These are phyloP conservation scores for Populus euphratica DNA, from an alignment of 345 rosid genomes.

Conservation along the genomic window DNA sequence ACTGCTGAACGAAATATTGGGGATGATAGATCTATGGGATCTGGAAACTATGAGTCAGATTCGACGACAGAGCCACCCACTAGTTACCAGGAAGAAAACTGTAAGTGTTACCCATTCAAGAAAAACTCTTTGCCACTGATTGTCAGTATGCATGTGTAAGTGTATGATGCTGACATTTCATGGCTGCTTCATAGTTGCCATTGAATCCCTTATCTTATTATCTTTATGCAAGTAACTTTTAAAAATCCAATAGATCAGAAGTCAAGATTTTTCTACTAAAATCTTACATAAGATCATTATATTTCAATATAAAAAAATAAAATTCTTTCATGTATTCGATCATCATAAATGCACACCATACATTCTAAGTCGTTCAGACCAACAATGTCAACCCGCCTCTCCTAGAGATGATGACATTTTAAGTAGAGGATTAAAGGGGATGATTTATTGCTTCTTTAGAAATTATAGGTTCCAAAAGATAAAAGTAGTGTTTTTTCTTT, in stretches of 20 bases:
- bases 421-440: not conserved
- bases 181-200: not conserved
- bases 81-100: conserved; percentile 50
- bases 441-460: not conserved
- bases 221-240: not conserved
- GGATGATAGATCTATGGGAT: conserved; percentile 51
- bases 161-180: not conserved
- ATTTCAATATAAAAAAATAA: not conserved
- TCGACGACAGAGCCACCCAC: conserved; percentile 49
- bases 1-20: conserved; percentile 48
- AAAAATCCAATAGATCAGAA: not conserved
- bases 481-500: too few relatives aligned
- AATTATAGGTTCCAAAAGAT: too few relatives aligned
- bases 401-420: not conserved
- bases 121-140: not conserved
- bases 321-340: too few relatives aligned
- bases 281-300: not conserved
- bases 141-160: not conserved
- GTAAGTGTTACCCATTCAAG: conserved; percentile 40
- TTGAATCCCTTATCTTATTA: not conserved
- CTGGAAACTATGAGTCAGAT: conserved; percentile 45
- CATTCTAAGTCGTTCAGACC: not conserved
- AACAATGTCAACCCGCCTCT: not conserved
- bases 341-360: not conserved
- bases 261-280: not conserved